Evolutionary conservation across 495 filamentous ascomycete species (phyloP).

Genomic region (Tuber brumale): DNA sequence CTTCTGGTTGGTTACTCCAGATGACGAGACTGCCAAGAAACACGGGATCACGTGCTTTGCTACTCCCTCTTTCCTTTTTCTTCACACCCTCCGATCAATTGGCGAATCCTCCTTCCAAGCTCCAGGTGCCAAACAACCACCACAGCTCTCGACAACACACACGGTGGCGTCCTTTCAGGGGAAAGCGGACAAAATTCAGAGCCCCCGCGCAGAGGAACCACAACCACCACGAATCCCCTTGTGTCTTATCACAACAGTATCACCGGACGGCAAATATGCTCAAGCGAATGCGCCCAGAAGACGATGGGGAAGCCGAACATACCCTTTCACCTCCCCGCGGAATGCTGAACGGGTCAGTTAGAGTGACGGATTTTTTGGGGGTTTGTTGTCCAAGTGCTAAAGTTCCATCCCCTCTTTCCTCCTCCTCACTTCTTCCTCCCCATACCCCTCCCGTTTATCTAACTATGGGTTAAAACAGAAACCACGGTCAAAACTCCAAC

Average conservation of each 20-base stretch:
- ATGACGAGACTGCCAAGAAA: not conserved
- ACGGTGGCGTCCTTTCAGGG: not conserved
- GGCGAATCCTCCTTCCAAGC: not conserved
- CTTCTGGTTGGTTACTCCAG: not conserved
- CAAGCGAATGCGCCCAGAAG: not conserved
- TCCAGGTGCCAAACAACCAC: not conserved
- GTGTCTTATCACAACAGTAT: not conserved
- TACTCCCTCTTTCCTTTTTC: not conserved
- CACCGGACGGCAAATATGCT: not conserved
- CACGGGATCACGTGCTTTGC: not conserved
- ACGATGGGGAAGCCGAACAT: not conserved
- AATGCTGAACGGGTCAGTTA: not conserved
- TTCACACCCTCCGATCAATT: not conserved
- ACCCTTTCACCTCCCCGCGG: not conserved
- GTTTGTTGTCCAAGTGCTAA: not conserved
- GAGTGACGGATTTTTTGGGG: not conserved
- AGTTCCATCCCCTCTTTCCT: not conserved
- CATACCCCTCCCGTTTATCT: not conserved
- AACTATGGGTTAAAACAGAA: not conserved
- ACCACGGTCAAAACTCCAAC: not conserved
- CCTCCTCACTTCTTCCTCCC: not conserved
- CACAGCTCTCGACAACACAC: not conserved
- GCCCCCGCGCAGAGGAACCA: not conserved
- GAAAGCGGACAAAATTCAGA: not conserved
- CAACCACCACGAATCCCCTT: not conserved